A percentile compares a stretch with the other conserved stretches of the same genome.
These are phyloP conservation scores for Henckelia pumila DNA, from an alignment of 257 asterid species.

Conservation along the genomic window DNA sequence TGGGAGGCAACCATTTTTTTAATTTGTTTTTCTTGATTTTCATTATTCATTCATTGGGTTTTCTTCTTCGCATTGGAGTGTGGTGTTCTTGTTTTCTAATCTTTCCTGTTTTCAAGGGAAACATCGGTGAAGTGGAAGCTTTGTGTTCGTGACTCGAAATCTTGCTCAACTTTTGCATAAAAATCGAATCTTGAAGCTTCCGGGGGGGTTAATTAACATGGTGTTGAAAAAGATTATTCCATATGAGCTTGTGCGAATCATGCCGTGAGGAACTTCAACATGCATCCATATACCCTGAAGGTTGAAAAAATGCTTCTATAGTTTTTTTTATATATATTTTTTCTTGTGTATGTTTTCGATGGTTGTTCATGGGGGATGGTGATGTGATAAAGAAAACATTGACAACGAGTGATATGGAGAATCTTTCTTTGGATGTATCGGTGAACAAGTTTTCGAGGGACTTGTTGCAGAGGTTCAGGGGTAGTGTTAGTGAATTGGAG, in stretches of 20 bases:
- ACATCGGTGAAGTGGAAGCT: slow-evolving; percentile 4
- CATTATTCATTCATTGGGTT: slow-evolving; percentile 12
- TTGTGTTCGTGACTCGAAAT: slow-evolving; percentile 3
- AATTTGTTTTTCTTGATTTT: not conserved
- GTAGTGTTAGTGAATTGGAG: slow-evolving; percentile 31
- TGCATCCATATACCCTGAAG: slow-evolving; percentile 26
- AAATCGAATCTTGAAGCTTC: slow-evolving; percentile 31
- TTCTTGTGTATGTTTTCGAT: slow-evolving; percentile 5
- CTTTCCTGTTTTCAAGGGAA: not conserved
- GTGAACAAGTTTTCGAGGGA: slow-evolving; percentile 56
- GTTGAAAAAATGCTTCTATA: slow-evolving; percentile 24
- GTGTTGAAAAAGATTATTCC: slow-evolving; percentile 37
- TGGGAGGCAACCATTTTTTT: not conserved
- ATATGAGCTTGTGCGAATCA: slow-evolving; percentile 38
- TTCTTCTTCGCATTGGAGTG: slow-evolving; percentile 7
- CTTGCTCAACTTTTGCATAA: slow-evolving; percentile 15
- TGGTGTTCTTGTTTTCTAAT: not conserved
- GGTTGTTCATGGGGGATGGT: slow-evolving; percentile 48
- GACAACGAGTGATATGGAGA: slow-evolving; percentile 52
- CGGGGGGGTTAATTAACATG: slow-evolving; percentile 45
- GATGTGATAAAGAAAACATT: slow-evolving; percentile 37
- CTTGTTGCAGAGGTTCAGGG: slow-evolving; percentile 73
- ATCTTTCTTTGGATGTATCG: slow-evolving; percentile 48
- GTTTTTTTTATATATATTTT: too few species aligned
- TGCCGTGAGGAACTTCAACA: slow-evolving; percentile 40